Percentiles rank a stretch among this genome's conserved stretches.
Conservation (phyloP, 2,329 filamentous ascomycete genomes). For the Colletotrichum limetticola region DNA sequence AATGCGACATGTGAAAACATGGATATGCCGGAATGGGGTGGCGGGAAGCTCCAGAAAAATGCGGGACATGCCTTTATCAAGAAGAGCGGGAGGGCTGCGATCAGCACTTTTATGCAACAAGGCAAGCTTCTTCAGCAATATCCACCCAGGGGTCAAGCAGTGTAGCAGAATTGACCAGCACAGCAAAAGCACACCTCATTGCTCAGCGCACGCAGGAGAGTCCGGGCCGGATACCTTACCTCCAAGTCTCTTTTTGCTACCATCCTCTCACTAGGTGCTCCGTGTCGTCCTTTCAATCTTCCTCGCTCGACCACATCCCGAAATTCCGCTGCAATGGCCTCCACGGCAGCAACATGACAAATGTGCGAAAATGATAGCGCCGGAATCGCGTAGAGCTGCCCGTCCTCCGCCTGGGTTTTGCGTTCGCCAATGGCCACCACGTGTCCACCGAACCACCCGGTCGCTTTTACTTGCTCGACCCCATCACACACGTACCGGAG, state of each 20-base stretch:
- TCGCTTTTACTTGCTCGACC: not conserved
- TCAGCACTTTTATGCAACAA: constrained; percentile 30
- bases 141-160: constrained; percentile 26
- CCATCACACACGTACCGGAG: not conserved
- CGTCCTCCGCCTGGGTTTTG: not conserved
- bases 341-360: not conserved
- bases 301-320: not conserved
- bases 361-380: constrained; percentile 16
- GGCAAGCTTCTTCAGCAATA: constrained; percentile 31
- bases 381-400: constrained; percentile 21
- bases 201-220: not conserved
- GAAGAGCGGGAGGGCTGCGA: not conserved
- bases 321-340: not conserved
- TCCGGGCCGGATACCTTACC: not conserved
- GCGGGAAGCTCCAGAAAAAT: constrained; percentile 19
- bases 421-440: constrained; percentile 30
- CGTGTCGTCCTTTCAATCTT: not conserved
- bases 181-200: not conserved
- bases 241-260: not conserved
- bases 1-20: not conserved
- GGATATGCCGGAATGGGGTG: constrained; percentile 27
- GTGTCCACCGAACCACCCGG: constrained; percentile 26
- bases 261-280: not conserved
- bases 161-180: constrained; percentile 7
- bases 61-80: constrained; percentile 21